Conservation (phyloP, 225 moss, liverwort and hornwort genomes). For the Climacium dendroides region DNA sequence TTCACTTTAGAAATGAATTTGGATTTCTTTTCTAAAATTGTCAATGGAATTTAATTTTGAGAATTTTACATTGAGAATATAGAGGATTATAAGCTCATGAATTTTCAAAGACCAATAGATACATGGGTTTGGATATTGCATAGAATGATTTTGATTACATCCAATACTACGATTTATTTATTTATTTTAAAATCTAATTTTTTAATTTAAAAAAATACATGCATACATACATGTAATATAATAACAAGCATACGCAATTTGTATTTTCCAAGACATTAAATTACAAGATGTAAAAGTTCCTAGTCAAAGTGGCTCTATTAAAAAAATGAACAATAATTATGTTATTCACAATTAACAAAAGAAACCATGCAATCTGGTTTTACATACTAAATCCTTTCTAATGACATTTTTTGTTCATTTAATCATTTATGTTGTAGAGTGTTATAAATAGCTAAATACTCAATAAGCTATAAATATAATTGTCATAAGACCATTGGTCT, state of each 20-base stretch:
- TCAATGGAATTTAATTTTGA: background rate
- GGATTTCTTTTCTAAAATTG: background rate
- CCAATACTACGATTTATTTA: background rate
- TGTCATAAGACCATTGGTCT: no score
- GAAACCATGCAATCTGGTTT: background rate
- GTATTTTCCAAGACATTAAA: background rate
- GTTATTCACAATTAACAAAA: background rate
- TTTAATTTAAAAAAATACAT: background rate
- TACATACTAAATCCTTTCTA: background rate
- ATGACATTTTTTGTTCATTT: background rate
- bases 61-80: background rate
- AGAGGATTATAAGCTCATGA: background rate
- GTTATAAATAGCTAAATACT: background rate
- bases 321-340: background rate
- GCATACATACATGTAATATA: rapidly evolving
- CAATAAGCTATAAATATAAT: background rate
- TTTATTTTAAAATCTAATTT: background rate
- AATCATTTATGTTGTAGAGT: background rate
- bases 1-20: background rate
- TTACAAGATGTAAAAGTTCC: background rate
- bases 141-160: background rate
- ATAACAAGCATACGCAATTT: background rate
- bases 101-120: background rate
- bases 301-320: background rate
- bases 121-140: rapidly evolving